Evolutionary conservation across 345 rosid genomes (phyloP).

Genomic region (Toxicodendron radicans): DNA sequence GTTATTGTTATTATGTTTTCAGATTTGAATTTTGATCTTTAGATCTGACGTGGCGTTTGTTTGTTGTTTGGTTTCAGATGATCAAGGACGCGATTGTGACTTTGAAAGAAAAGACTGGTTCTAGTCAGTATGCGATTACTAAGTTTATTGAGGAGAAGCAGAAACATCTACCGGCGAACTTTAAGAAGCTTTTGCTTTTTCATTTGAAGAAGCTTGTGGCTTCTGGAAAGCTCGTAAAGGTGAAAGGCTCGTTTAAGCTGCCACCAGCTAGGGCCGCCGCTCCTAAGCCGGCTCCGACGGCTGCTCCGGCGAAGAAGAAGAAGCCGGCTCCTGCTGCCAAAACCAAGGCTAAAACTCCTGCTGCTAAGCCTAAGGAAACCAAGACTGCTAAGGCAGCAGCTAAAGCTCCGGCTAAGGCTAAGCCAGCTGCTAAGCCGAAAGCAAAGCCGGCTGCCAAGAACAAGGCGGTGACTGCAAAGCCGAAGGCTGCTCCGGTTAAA

Average conservation of each 20-base stretch:
- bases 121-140: conserved; percentile 84
- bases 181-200: conserved; percentile 63
- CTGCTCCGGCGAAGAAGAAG: conserved; percentile 38
- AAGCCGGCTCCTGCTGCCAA: conserved; percentile 25
- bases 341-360: conserved; percentile 40
- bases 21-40: neutral
- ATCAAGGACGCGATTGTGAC: conserved; percentile 64
- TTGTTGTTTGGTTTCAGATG: conserved; percentile 47
- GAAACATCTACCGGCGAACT: conserved; percentile 55
- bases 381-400: conserved; percentile 20
- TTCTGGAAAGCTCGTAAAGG: conserved; percentile 64
- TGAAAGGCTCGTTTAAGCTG: conserved; percentile 71
- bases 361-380: conserved; percentile 26
- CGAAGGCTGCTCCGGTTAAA: conserved; percentile 47
- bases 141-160: conserved; percentile 82
- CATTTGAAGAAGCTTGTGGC: conserved; percentile 71
- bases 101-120: conserved; percentile 82
- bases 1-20: neutral
- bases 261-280: conserved; percentile 43
- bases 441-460: conserved; percentile 35
- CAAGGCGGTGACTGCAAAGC: conserved; percentile 33
- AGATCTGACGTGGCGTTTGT: conserved; percentile 24
- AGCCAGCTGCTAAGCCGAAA: conserved; percentile 22
- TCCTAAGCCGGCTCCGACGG: conserved; percentile 26
- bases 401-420: conserved; percentile 8